Evolutionary conservation across 345 rosid species (phyloP), one percentile per base, ranked within the genome.

Genomic region (Salix suchowensis): DNA sequence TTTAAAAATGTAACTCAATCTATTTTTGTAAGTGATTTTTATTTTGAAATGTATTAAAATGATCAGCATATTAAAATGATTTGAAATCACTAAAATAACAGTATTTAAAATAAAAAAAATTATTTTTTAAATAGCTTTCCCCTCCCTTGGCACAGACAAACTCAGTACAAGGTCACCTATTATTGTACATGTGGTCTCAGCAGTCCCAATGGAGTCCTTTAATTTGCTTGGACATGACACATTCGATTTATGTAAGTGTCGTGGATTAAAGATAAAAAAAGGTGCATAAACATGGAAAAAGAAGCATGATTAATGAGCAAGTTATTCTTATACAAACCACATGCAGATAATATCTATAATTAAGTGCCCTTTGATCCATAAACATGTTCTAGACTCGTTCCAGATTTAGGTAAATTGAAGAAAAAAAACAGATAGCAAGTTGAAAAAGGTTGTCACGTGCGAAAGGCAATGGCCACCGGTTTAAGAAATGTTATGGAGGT

Each of bases 201-300:
- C 61, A 55, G 5, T 55, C 61, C 0, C 11, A 26, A 26, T 1
- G 61, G 26, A 58, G 62, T 58, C 28, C 67, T 74, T 62, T 11
- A 12, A 68, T 67, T 68, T 78, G 65, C 73, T 74, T 73, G 18
- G 14, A 11, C 74, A 30, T 14, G 21, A 73, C 50, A 74, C 77
- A 58, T 73, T 68, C 73, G 44, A 23, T 64, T 0, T 44, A 50
- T 24, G 68, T 1, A 30, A 1, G 1, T 23, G 23, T n/a, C 11
- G 28, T 58, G 28, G 3, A 58, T 58, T 58, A n/a, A 23, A 58
- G 21, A 34, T 0, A 54, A 1, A 9, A n/a, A n/a, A 23, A n/a
- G 0, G 28, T n/a, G 64, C 0, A 58, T 10, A 58, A 58, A 3
- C 64, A 58, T 23, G 14, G 2, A 3, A 58, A 23, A 58, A 11